phyloP scores from a whole-genome alignment of 202 grass and related monocot genomes.

The Alloteropsis angusta region DNA sequence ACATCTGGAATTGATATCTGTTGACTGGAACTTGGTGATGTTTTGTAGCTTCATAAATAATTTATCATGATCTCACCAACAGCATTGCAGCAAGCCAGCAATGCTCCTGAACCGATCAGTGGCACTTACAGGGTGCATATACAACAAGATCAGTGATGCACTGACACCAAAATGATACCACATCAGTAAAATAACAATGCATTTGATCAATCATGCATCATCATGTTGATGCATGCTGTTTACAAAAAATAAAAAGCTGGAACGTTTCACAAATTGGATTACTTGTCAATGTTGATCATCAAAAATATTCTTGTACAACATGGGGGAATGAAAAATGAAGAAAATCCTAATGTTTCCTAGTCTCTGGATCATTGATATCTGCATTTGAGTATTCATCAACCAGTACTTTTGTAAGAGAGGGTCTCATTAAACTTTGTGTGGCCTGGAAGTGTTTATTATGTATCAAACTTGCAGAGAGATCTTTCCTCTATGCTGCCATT shows the following conservation, averaged over 20 bases:
- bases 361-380: slow-evolving; percentile 21
- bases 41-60: background rate
- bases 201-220: too few species aligned
- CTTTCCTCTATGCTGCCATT: slow-evolving; percentile 62
- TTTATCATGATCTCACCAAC: background rate
- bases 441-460: slow-evolving; percentile 41
- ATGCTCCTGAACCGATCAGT: background rate
- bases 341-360: slow-evolving; percentile 22
- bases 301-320: background rate
- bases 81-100: background rate
- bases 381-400: slow-evolving; percentile 49
- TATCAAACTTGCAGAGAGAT: slow-evolving; percentile 36
- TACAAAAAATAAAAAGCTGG: too few species aligned
- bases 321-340: background rate
- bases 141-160: background rate
- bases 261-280: too few species aligned
- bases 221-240: too few species aligned
- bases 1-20: background rate
- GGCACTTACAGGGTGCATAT: background rate
- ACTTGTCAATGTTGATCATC: background rate
- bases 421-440: slow-evolving; percentile 38
- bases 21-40: background rate
- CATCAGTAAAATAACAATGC: too few species aligned
- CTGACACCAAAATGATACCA: background rate
- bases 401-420: slow-evolving; percentile 55